Base-by-base conservation (phyloP, 352 stramenopile genomes). In the Chrysophaeum taylorii region DNA sequence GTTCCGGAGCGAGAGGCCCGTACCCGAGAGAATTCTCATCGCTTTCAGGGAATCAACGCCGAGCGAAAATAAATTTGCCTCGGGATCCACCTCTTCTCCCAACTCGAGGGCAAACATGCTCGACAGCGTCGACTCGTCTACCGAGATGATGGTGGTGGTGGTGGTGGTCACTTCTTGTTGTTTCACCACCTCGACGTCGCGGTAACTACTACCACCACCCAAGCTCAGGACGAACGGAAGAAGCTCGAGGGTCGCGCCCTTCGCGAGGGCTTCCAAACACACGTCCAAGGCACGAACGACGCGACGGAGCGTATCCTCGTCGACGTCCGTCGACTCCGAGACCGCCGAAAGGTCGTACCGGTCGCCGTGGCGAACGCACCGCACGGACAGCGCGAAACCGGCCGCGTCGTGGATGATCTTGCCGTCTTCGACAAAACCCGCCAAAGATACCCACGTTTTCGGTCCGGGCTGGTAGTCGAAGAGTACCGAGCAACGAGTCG, bases 11-110 rank as follows among this genome's bases (percentile, higher is more conserved):
- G 54, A 64, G 0, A 73, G 37, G 21, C 60, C 38, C n/a, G 42
- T 29, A 12, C 38, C 1, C 18, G 69, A 1, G 25, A 69, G 29
- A 25, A 62, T 27, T 43, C 60, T 52, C 38, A 73, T 68, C 1
- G 33, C 45, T 21, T 39, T 21, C 16, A 73, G 39, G 16, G 69
- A 73, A 29, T 73, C 69, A 23, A 64, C 42, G 31, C 69, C 69
- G 31, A 69, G 16, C 16, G 69, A 41, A 29, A 73, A 54, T 36
- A 73, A 48, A 29, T 73, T 73, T 29, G 53, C 45, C 5, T 36
- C 42, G 9, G 15, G 1, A 29, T 25, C 27, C 2, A 67, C 21
- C 68, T 52, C 37, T 43, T 35, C 7, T 54, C 53, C 29, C 12
- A 48, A 38, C n/a, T 43, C 53, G 25, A 9, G 5, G 9, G 50